phyloP scores from a whole-genome alignment of 2,329 filamentous ascomycete species.

The Calonectria naviculata region DNA sequence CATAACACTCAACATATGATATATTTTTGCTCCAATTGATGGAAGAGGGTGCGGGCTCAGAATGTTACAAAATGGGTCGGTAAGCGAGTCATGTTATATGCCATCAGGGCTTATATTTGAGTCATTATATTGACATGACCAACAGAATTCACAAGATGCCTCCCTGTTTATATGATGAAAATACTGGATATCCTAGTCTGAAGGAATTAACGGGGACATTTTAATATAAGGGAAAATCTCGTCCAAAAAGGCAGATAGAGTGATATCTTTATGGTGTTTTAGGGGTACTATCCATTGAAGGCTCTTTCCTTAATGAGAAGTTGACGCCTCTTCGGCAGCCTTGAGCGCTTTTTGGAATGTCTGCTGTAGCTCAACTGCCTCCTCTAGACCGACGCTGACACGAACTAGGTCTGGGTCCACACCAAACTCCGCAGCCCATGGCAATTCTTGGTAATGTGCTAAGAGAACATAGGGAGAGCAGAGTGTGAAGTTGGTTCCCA shows the following conservation, averaged over 20 bases:
- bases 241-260: background rate
- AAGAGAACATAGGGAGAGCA: conserved; percentile 91
- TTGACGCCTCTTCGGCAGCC: conserved; percentile 55
- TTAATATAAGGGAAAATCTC: conserved; percentile 1
- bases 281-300: background rate
- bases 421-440: conserved; percentile 88
- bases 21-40: background rate
- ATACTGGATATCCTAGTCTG: background rate
- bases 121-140: conserved; percentile 18
- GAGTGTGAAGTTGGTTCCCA: conserved; percentile 97
- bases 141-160: background rate
- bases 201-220: background rate
- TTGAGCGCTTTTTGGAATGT: conserved; percentile 78
- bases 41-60: background rate
- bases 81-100: conserved; percentile 16
- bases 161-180: background rate
- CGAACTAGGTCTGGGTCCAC: conserved; percentile 85
- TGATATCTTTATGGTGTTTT: background rate
- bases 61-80: background rate
- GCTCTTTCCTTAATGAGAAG: background rate
- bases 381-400: conserved; percentile 91
- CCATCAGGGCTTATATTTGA: background rate
- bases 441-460: conserved; percentile 90
- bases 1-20: background rate
- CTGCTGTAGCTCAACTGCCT: conserved; percentile 71